Percentiles rank a stretch among this genome's conserved stretches.
These are phyloP conservation scores for Grammothele lineata DNA, from an alignment of 768 basidiomycete genomes.

Conservation along the genomic window DNA sequence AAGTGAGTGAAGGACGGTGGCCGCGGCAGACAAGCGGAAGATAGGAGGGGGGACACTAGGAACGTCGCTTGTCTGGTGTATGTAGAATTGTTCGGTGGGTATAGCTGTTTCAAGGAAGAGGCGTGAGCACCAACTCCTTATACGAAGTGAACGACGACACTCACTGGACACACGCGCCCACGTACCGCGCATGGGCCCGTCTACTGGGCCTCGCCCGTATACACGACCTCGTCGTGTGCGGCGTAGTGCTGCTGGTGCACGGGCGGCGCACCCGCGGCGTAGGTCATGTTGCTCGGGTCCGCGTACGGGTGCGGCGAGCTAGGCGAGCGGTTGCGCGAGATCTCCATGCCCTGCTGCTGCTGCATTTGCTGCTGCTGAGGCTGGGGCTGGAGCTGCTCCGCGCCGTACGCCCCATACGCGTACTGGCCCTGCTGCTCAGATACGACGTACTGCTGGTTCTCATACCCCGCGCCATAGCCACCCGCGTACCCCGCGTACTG, in stretches of 20 bases:
- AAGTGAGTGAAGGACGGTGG: not conserved
- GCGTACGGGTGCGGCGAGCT: constrained; percentile 16
- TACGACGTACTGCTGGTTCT: constrained; percentile 7
- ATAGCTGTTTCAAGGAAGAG: no score
- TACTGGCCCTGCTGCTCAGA: not conserved
- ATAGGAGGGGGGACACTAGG: not conserved
- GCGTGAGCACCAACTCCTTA: not conserved
- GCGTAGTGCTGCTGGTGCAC: constrained; percentile 5
- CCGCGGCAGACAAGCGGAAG: constrained; percentile 7
- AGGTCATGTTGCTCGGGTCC: constrained; percentile 14
- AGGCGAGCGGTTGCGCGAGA: constrained; percentile 2
- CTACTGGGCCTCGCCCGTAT: constrained; percentile 13
- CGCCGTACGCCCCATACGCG: not conserved
- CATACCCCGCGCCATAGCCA: constrained; percentile 8
- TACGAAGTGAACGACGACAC: not conserved
- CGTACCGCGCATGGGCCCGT: not conserved
- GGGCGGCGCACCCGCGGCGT: constrained; percentile 6
- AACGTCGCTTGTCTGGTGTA: constrained; percentile 11
- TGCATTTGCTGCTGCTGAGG: not conserved
- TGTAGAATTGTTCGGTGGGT: constrained; percentile 7
- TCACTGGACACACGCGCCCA: not conserved
- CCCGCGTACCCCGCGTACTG: constrained; percentile 20
- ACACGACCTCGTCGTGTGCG: not conserved
- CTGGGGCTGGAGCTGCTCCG: not conserved
- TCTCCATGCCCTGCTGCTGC: not conserved